phyloP scores from a whole-genome alignment of 148 eudicot species.

The Cornus suecica region DNA sequence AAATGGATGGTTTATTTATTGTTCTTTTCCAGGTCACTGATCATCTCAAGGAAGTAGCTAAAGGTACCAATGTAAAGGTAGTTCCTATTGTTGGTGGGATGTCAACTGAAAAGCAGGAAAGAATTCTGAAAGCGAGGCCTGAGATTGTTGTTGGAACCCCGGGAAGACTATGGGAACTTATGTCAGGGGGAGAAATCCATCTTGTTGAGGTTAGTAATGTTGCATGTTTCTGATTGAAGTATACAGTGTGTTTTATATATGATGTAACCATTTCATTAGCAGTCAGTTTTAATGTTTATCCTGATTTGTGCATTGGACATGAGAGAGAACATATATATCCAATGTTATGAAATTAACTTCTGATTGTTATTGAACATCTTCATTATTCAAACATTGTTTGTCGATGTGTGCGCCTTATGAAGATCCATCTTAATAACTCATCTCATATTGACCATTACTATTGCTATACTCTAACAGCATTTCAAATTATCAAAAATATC shows the following conservation, averaged over 20 bases:
- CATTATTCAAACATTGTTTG: too few species aligned
- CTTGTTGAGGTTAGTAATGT: conserved; percentile 74
- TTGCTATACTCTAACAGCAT: too few species aligned
- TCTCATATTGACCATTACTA: too few species aligned
- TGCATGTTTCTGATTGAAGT: conserved; percentile 5
- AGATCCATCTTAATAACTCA: too few species aligned
- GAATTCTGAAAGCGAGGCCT: conserved; percentile 83
- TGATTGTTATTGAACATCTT: too few species aligned
- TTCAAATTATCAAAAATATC: too few species aligned
- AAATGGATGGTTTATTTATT: background rate
- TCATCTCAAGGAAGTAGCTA: conserved; percentile 81
- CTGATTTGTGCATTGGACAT: background rate
- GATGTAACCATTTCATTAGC: background rate
- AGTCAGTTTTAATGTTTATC: background rate
- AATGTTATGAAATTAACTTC: too few species aligned
- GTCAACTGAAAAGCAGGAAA: conserved; percentile 92
- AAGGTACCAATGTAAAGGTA: conserved; percentile 59
- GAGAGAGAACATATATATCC: too few species aligned
- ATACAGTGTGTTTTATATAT: background rate
- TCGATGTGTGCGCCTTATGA: too few species aligned
- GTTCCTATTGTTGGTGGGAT: conserved; percentile 95
- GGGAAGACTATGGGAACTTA: conserved; percentile 97
- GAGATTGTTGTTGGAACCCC: conserved; percentile 97
- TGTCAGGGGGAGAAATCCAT: conserved; percentile 91
- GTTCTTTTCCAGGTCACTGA: conserved; percentile 60